Conservation (phyloP, 2,329 filamentous ascomycete species). For the Coniella vitis region DNA sequence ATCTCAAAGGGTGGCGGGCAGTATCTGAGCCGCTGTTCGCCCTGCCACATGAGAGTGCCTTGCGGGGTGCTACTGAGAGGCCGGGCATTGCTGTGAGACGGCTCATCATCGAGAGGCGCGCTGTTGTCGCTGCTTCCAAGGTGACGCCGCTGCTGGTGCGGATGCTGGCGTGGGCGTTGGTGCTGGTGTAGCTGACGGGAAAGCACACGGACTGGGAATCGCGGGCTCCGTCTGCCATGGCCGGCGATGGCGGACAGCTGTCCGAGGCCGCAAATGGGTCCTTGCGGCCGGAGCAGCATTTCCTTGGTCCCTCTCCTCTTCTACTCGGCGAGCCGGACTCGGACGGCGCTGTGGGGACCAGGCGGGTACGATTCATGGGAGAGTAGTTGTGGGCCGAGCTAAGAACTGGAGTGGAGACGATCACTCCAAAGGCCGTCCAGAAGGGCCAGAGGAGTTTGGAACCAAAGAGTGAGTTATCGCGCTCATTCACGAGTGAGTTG, state of each 20-base stretch:
- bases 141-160: no score
- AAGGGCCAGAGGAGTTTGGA: neutral
- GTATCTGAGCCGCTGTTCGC: neutral
- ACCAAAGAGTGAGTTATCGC: no score
- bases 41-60: neutral
- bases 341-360: neutral
- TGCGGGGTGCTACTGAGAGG: neutral
- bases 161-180: no score
- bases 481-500: no score
- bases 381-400: neutral
- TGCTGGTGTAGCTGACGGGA: no score
- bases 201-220: no score
- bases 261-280: conserved; percentile 2
- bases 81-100: no score
- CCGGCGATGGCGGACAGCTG: no score
- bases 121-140: no score
- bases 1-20: conserved; percentile 29
- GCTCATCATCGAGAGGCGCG: no score
- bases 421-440: neutral
- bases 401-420: neutral
- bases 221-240: neutral
- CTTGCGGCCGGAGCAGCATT: conserved; percentile 2
- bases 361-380: conserved; percentile 2
- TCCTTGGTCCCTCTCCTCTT: neutral
- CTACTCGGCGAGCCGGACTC: no score